Percentiles rank a stretch among this genome's conserved stretches.
Evolutionary conservation across 192 early-diverging fungal species (phyloP).

Genomic region (Backusella tuberculispora): DNA sequence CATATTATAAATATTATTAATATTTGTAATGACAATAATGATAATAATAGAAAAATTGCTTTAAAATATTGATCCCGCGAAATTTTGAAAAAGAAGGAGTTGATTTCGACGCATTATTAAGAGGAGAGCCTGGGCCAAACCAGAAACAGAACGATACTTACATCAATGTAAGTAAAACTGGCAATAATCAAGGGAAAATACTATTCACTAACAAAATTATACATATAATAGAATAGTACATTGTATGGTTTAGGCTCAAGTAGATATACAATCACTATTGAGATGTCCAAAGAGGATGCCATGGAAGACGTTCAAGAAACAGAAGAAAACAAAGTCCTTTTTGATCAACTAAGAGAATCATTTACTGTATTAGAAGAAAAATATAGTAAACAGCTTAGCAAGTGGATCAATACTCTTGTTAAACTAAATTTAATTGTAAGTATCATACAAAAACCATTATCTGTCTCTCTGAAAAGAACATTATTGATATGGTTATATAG

Average conservation of each 20-base stretch:
- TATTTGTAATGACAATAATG: neutral
- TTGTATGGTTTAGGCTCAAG: constrained; percentile 64
- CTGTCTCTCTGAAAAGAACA: constrained; percentile 12
- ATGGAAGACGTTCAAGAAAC: constrained; percentile 58
- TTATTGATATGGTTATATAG: neutral
- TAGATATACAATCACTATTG: constrained; percentile 61
- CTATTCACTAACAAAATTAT: neutral
- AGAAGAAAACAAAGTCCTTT: constrained; percentile 56
- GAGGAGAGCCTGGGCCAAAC: constrained; percentile 21
- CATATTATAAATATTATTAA: neutral
- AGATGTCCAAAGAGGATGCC: constrained; percentile 51
- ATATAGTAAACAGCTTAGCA: constrained; percentile 46
- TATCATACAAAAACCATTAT: constrained; percentile 12
- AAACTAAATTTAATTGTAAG: constrained; percentile 44
- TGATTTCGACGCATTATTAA: constrained; percentile 43
- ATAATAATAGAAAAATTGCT: constrained; percentile 44
- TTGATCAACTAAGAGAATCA: constrained; percentile 57
- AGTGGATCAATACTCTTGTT: constrained; percentile 53
- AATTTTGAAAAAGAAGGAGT: constrained; percentile 29
- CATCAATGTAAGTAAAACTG: constrained; percentile 18
- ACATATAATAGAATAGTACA: constrained; percentile 10
- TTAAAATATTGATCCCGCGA: constrained; percentile 56
- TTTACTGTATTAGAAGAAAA: constrained; percentile 50
- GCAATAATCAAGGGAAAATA: neutral
- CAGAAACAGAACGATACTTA: neutral